Evolutionary conservation across 1,284 basidiomycete species (phyloP).

Genomic region (Puccinia triticina): DNA sequence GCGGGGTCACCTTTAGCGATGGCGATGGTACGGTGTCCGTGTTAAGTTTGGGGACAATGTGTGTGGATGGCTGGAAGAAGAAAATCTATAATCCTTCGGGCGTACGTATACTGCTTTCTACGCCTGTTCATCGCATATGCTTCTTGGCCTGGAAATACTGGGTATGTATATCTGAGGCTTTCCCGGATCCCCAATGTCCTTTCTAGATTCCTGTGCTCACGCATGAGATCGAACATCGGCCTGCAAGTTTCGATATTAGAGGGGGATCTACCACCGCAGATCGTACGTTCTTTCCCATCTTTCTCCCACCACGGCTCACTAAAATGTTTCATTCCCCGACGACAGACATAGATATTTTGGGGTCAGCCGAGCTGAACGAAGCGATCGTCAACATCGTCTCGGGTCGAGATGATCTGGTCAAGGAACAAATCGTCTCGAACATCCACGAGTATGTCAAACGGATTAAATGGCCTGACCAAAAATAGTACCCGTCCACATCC

Average conservation of each 20-base stretch:
- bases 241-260: constrained; percentile 73
- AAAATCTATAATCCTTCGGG: constrained; percentile 90
- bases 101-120: constrained; percentile 62
- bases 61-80: constrained; percentile 89
- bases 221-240: constrained; percentile 86
- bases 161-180: neutral
- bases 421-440: constrained; percentile 74
- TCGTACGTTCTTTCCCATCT: constrained; percentile 48
- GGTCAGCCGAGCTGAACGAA: constrained; percentile 82
- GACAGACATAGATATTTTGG: constrained; percentile 92
- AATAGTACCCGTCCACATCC: neutral
- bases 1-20: constrained; percentile 85
- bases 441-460: constrained; percentile 75
- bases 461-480: constrained; percentile 74
- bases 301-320: neutral
- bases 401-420: constrained; percentile 66
- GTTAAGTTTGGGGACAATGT: constrained; percentile 90
- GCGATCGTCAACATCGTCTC: constrained; percentile 86
- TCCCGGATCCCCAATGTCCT: neutral
- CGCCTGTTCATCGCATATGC: neutral
- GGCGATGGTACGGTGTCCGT: constrained; percentile 95
- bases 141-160: neutral
- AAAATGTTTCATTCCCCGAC: constrained; percentile 32
- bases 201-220: constrained; percentile 69
- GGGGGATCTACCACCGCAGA: constrained; percentile 81